These are phyloP conservation scores for Arthrobotrys pseudoclavata DNA, from an alignment of 2,329 filamentous ascomycete genomes.

Conservation along the genomic window DNA sequence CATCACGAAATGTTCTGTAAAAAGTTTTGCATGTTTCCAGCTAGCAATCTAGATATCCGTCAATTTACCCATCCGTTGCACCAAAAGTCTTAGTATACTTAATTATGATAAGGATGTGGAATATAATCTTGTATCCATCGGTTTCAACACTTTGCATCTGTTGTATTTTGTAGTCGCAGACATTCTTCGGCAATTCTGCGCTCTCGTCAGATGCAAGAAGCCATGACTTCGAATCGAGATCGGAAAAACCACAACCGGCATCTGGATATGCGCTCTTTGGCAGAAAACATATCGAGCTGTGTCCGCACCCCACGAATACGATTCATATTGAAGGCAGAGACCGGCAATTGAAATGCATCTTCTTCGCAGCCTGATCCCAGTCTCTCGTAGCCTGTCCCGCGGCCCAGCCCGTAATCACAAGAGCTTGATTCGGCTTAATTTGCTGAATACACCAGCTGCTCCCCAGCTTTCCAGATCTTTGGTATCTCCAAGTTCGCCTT, in stretches of 20 bases:
- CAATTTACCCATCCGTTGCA: too few relatives aligned
- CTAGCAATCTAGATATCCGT: neutral
- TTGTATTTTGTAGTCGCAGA: neutral
- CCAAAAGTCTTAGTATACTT: neutral
- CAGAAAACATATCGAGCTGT: neutral
- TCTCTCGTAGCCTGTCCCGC: conserved; percentile 2
- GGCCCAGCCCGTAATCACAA: conserved; percentile 21
- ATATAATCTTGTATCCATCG: neutral
- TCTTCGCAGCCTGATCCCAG: neutral
- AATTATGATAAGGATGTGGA: too few relatives aligned
- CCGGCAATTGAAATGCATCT: conserved; percentile 3
- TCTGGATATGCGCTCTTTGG: neutral
- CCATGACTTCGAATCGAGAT: neutral
- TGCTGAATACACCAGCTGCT: neutral
- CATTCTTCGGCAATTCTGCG: conserved; percentile 1
- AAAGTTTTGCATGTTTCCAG: neutral
- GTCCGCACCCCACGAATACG: neutral
- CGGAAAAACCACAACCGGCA: neutral
- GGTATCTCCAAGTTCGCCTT: neutral
- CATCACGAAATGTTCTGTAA: conserved; percentile 26
- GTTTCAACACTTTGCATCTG: neutral
- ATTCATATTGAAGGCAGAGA: neutral
- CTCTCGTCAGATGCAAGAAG: neutral
- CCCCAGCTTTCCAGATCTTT: neutral
- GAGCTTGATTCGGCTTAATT: conserved; percentile 25